phyloP scores from a whole-genome alignment of 768 basidiomycete genomes.

The Leccinum uliginosum region DNA sequence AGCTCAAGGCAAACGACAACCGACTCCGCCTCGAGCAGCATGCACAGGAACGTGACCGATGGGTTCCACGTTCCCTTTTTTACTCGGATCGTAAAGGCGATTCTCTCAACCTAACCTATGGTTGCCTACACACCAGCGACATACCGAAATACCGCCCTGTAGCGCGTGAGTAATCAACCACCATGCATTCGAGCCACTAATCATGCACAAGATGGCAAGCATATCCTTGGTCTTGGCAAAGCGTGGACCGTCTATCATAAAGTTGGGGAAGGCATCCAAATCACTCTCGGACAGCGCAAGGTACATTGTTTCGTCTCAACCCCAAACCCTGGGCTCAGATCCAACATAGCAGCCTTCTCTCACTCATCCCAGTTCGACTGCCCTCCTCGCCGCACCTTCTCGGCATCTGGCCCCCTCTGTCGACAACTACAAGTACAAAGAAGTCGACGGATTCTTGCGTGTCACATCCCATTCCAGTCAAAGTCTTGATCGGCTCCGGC shows the following conservation, averaged over 20 bases:
- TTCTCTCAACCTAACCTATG: slow-evolving; percentile 60
- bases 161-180: slow-evolving; percentile 42
- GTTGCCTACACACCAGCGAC: slow-evolving; percentile 56
- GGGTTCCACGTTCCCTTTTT: slow-evolving; percentile 36
- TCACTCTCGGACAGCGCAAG: slow-evolving; percentile 44
- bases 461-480: slow-evolving; percentile 42
- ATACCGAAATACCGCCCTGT: slow-evolving; percentile 63
- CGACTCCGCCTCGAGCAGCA: slow-evolving; percentile 21
- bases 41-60: slow-evolving; percentile 18
- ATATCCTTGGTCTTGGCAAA: slow-evolving; percentile 57
- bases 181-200: slow-evolving; percentile 40
- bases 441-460: slow-evolving; percentile 64
- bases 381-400: slow-evolving; percentile 48
- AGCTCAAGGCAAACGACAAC: slow-evolving; percentile 34
- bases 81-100: slow-evolving; percentile 70
- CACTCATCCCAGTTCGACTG: slow-evolving; percentile 53
- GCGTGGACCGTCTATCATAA: slow-evolving; percentile 43
- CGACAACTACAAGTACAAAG: slow-evolving; percentile 47
- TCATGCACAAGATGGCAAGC: slow-evolving; percentile 42
- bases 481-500: slow-evolving; percentile 44
- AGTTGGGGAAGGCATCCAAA: slow-evolving; percentile 63
- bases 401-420: slow-evolving; percentile 41
- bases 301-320: slow-evolving; percentile 25
- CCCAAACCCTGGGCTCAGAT: slow-evolving; percentile 2
- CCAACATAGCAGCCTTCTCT: slow-evolving; percentile 42